These are phyloP conservation scores for Lathyrus oleraceus DNA, from an alignment of 306 rosid species.

Conservation along the genomic window DNA sequence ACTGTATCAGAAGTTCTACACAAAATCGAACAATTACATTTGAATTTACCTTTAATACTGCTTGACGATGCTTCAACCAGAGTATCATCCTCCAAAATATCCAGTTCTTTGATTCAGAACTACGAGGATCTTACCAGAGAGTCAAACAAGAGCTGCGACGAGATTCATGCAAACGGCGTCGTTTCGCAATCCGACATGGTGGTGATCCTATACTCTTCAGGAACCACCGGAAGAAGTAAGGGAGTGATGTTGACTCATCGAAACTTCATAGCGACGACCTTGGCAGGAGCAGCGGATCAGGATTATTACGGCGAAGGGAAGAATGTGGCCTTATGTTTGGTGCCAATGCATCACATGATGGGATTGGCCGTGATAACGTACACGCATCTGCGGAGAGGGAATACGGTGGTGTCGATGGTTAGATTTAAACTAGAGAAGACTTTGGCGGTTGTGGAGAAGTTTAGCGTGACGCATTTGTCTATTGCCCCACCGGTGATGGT, in stretches of 20 bases:
- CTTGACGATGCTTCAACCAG: constrained; percentile 2
- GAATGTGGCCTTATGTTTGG: no score
- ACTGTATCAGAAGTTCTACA: constrained; percentile 36
- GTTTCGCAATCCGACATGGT: constrained; percentile 45
- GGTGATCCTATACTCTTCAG: constrained; percentile 55
- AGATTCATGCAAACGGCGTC: background rate
- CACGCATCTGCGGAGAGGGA: constrained; percentile 47
- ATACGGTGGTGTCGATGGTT: constrained; percentile 45
- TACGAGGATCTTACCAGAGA: no score
- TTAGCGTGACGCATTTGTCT: constrained; percentile 38
- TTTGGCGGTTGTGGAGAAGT: constrained; percentile 40
- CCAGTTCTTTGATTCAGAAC: no score
- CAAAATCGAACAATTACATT: constrained; percentile 19
- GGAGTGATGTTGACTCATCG: constrained; percentile 52
- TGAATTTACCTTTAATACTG: constrained; percentile 33
- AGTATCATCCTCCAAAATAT: background rate
- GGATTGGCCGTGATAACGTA: constrained; percentile 40
- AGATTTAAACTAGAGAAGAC: constrained; percentile 42
- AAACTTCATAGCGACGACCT: constrained; percentile 46
- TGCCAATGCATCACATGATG: no score
- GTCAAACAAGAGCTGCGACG: no score
- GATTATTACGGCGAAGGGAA: no score
- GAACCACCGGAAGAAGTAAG: constrained; percentile 55
- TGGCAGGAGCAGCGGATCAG: no score
- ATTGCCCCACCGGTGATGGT: constrained; percentile 49